phyloP scores from a whole-genome alignment of 2,329 filamentous ascomycete genomes.

The Fragosphaeria purpurea region DNA sequence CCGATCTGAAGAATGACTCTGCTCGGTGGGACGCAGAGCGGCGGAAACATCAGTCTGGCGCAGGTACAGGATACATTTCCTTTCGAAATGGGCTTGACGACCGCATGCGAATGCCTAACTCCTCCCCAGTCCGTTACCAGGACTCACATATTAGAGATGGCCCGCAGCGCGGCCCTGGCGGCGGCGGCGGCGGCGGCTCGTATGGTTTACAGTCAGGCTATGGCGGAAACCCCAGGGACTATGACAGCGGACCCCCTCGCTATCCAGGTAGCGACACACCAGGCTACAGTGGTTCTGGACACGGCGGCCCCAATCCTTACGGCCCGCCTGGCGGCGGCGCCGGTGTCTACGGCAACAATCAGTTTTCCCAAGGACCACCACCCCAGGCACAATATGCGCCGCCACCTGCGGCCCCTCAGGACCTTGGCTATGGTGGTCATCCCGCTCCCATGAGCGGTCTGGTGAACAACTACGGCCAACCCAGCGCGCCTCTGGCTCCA shows the following conservation, averaged over 20 bases:
- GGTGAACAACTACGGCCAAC: neutral
- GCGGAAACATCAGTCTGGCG: conserved; percentile 45
- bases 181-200: neutral
- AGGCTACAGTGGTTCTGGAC: conserved; percentile 31
- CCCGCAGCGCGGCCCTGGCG: conserved; percentile 7
- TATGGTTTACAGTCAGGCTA: conserved; percentile 7
- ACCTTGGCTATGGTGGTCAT: conserved; percentile 7
- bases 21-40: conserved; percentile 52
- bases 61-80: conserved; percentile 43
- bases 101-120: conserved; percentile 48
- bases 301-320: conserved; percentile 9
- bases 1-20: conserved; percentile 52
- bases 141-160: conserved; percentile 28
- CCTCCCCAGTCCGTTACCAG: conserved; percentile 46
- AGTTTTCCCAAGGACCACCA: conserved; percentile 2
- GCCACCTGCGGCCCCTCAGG: conserved; percentile 4
- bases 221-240: conserved; percentile 11
- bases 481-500: conserved; percentile 3
- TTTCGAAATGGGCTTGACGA: conserved; percentile 39
- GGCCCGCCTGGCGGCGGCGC: conserved; percentile 3
- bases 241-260: conserved; percentile 31
- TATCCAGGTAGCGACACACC: conserved; percentile 41
- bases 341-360: conserved; percentile 4
- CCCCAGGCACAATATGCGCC: conserved; percentile 2
- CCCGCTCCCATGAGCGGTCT: neutral